These are phyloP conservation scores for Pulveroboletus sp. DNA, from an alignment of 768 basidiomycete genomes.

Conservation along the genomic window DNA sequence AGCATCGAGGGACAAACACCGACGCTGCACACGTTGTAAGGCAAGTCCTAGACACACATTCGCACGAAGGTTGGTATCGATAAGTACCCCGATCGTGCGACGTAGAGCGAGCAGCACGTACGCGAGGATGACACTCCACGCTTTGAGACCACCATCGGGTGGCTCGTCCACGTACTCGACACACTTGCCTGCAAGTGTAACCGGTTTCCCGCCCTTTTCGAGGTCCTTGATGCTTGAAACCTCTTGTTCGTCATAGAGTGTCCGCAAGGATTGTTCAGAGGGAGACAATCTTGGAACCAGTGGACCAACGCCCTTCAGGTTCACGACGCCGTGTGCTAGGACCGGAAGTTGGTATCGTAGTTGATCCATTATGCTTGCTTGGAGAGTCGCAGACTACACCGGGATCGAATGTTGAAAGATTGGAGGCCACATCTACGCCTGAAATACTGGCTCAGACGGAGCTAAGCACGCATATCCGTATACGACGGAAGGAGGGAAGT, in stretches of 20 bases:
- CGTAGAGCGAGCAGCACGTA: slow-evolving; percentile 3
- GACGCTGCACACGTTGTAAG: slow-evolving; percentile 41
- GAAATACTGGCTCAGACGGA: too few relatives aligned
- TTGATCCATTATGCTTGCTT: too few relatives aligned
- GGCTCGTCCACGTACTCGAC: slow-evolving; percentile 15
- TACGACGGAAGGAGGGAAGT: too few relatives aligned
- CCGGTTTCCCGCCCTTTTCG: slow-evolving; percentile 6
- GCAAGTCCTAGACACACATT: slow-evolving; percentile 7
- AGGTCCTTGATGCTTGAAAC: neutral
- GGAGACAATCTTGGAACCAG: neutral
- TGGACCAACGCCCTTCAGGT: neutral
- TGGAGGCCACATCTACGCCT: too few relatives aligned
- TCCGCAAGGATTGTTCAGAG: neutral
- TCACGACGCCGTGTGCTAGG: neutral
- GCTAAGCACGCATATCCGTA: too few relatives aligned
- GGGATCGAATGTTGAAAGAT: too few relatives aligned
- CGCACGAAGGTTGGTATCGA: neutral
- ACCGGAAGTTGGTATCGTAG: neutral
- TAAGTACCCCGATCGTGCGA: neutral
- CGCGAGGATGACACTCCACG: slow-evolving; percentile 29
- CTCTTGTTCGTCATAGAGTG: slow-evolving; percentile 7
- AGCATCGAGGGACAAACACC: slow-evolving; percentile 7
- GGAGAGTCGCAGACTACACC: too few relatives aligned
- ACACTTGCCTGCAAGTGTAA: slow-evolving; percentile 1
- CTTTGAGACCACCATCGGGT: slow-evolving; percentile 29